Percentiles rank a stretch among this genome's conserved stretches.
Evolutionary conservation across 2,329 filamentous ascomycete genomes (phyloP).

Genomic region (Ilyonectria destructans): DNA sequence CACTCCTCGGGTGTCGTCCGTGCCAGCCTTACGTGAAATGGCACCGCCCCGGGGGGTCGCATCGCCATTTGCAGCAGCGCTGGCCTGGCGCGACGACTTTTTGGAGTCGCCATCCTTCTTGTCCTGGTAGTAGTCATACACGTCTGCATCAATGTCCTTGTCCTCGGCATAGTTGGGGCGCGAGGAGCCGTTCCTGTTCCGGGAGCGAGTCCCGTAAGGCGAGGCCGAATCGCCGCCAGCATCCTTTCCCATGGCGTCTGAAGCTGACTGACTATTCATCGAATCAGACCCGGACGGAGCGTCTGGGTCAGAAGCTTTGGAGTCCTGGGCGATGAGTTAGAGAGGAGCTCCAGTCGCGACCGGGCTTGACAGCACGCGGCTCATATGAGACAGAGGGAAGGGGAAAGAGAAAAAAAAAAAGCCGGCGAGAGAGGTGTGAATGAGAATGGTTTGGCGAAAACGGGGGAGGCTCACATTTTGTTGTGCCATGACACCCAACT

Average conservation of each 20-base stretch:
- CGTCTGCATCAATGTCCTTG: constrained; percentile 89
- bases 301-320: constrained; percentile 54
- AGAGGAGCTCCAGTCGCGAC: constrained; percentile 43
- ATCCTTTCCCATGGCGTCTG: constrained; percentile 66
- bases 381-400: constrained; percentile 31
- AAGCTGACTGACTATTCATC: constrained; percentile 66
- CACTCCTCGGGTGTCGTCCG: constrained; percentile 59
- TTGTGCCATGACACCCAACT: constrained; percentile 57
- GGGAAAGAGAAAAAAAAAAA: constrained; percentile 36
- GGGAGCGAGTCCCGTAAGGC: constrained; percentile 93
- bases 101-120: constrained; percentile 71
- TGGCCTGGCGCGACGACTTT: constrained; percentile 68
- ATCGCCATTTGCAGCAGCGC: constrained; percentile 57
- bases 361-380: constrained; percentile 35
- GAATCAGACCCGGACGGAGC: constrained; percentile 54
- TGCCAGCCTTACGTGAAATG: constrained; percentile 60
- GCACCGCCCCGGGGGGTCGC: constrained; percentile 53
- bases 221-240: constrained; percentile 69
- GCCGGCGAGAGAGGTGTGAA: constrained; percentile 38
- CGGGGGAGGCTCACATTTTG: constrained; percentile 54
- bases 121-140: constrained; percentile 78
- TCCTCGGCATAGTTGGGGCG: constrained; percentile 97
- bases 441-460: constrained; percentile 34
- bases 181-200: constrained; percentile 85
- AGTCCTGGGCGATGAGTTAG: constrained; percentile 52